Evolutionary conservation across 257 asterid genomes (phyloP).

Genomic region (Oldenlandia corymbosa): DNA sequence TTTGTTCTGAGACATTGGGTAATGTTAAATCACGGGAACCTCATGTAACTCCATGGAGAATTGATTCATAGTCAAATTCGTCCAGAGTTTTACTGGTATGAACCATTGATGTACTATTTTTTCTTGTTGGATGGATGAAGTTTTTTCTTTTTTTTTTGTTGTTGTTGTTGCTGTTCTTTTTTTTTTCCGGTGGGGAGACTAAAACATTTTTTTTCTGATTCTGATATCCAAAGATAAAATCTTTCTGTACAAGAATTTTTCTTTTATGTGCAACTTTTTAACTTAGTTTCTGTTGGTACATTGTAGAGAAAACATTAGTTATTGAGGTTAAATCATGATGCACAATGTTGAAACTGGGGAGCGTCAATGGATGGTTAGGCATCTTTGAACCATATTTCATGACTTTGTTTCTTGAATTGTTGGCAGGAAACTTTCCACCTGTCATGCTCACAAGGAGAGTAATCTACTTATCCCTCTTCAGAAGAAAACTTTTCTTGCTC

Average conservation of each 20-base stretch:
- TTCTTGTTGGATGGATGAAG: neutral
- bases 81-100: neutral
- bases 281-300: neutral
- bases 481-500: constrained; percentile 15
- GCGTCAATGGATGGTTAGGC: constrained; percentile 4
- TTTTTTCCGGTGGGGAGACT: no score
- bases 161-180: no score
- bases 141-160: no score
- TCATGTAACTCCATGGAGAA: neutral
- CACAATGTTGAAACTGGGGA: no score
- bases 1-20: neutral
- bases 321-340: neutral
- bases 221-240: neutral
- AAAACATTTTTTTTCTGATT: neutral
- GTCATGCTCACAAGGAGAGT: constrained; percentile 30
- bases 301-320: neutral
- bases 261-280: neutral
- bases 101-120: neutral
- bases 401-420: constrained; percentile 1
- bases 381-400: constrained; percentile 1
- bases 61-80: neutral
- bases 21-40: neutral
- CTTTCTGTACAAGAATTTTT: neutral
- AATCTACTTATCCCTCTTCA: constrained; percentile 22
- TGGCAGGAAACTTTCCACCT: constrained; percentile 45